These are phyloP conservation scores for Talaromyces nanjingensis DNA, from an alignment of 495 filamentous ascomycete genomes.

Conservation along the genomic window DNA sequence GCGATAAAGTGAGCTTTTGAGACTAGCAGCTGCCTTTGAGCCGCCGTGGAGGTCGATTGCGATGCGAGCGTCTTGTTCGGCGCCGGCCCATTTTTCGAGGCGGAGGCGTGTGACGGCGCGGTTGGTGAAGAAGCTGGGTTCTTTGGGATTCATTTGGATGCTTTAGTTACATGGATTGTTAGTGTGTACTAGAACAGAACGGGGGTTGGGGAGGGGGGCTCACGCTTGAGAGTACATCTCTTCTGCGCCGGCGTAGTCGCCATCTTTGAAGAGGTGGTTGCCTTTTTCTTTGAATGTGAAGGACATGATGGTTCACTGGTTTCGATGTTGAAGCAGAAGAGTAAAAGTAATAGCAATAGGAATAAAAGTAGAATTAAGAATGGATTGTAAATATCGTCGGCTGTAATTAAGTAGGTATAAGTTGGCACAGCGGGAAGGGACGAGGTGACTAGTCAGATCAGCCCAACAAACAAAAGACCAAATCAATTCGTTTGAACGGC, in stretches of 20 bases:
- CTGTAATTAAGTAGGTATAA: neutral
- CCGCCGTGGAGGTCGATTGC: slow-evolving; percentile 61
- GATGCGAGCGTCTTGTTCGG: slow-evolving; percentile 68
- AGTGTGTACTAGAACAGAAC: no score
- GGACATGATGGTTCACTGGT: slow-evolving; percentile 21
- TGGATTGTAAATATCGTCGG: neutral
- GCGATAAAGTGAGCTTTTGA: slow-evolving; percentile 83
- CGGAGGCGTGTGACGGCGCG: slow-evolving; percentile 77
- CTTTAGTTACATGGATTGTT: slow-evolving; percentile 18
- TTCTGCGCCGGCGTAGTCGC: slow-evolving; percentile 70
- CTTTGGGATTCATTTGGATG: slow-evolving; percentile 40
- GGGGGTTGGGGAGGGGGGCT: slow-evolving; percentile 19
- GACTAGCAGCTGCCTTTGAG: slow-evolving; percentile 35
- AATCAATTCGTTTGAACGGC: neutral
- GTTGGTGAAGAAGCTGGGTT: slow-evolving; percentile 64
- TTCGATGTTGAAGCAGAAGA: neutral
- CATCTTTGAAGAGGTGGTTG: slow-evolving; percentile 51
- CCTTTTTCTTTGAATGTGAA: slow-evolving; percentile 39
- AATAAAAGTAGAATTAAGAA: neutral
- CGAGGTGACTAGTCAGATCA: neutral
- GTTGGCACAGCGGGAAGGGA: neutral
- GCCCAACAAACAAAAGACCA: neutral
- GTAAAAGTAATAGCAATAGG: neutral
- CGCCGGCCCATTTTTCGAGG: slow-evolving; percentile 63
- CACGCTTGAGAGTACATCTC: slow-evolving; percentile 81